phyloP scores from a whole-genome alignment of 169 alveolate species.

The Cryptosporidium felis region DNA sequence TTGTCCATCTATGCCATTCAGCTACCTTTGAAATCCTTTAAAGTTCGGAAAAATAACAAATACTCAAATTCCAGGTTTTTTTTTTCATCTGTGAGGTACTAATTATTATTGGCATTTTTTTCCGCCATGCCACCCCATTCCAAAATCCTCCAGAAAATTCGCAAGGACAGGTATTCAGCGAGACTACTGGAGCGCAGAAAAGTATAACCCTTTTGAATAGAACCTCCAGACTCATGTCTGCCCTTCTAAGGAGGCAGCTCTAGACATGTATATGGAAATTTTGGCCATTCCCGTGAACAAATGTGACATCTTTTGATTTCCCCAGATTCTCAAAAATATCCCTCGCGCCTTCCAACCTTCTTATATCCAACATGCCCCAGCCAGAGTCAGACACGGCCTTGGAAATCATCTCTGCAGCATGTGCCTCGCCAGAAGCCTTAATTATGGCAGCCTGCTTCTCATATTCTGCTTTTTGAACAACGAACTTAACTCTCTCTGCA shows the following conservation, averaged over 20 bases:
- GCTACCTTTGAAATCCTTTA: too few relatives aligned
- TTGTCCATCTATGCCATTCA: too few relatives aligned
- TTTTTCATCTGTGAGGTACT: too few relatives aligned
- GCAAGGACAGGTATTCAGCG: not conserved
- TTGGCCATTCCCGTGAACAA: conserved; percentile 10
- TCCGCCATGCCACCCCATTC: too few relatives aligned
- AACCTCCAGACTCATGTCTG: not conserved
- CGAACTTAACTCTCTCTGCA: conserved; percentile 95
- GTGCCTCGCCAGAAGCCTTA: conserved; percentile 97
- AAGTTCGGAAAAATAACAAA: too few relatives aligned
- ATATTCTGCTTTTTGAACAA: conserved; percentile 94
- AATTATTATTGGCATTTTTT: too few relatives aligned
- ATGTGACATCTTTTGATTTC: conserved; percentile 90
- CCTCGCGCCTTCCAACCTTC: conserved; percentile 96
- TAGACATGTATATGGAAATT: not conserved
- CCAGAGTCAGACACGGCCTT: conserved; percentile 94
- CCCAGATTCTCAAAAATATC: conserved; percentile 93
- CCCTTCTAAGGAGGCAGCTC: not conserved
- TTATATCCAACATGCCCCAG: conserved; percentile 91
- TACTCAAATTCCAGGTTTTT: too few relatives aligned
- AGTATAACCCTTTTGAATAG: not conserved
- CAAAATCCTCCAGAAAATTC: not conserved
- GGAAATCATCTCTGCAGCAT: conserved; percentile 96
- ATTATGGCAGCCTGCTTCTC: conserved; percentile 95
- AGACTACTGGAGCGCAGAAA: not conserved